A percentile compares a stretch with the other conserved stretches of the same genome.
phyloP scores from a whole-genome alignment of 352 stramenopile genomes.

The Phytopythium kandeliae region DNA sequence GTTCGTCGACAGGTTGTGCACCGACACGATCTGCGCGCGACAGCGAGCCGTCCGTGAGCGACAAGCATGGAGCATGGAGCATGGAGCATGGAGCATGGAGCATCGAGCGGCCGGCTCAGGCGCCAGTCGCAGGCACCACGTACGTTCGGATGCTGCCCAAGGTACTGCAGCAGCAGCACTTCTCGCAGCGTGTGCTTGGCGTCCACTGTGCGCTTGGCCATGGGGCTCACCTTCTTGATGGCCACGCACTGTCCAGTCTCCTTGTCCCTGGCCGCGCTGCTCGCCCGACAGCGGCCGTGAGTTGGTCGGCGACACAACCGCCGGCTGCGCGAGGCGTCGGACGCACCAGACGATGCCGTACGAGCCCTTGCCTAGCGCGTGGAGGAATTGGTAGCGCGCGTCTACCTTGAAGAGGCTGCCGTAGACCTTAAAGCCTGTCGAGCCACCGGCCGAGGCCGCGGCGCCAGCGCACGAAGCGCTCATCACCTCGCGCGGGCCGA shows the following conservation, averaged over 20 bases:
- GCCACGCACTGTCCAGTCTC: slow-evolving; percentile 75
- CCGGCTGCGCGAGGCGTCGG: too few species aligned
- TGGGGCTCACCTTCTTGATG: slow-evolving; percentile 90
- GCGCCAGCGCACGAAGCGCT: background rate
- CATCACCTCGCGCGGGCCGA: background rate
- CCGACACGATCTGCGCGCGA: slow-evolving; percentile 57
- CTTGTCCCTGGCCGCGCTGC: slow-evolving; percentile 68
- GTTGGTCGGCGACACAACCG: too few species aligned
- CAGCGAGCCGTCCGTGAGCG: background rate
- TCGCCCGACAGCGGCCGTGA: background rate
- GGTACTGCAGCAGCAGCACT: slow-evolving; percentile 79
- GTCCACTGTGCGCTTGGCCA: slow-evolving; percentile 74
- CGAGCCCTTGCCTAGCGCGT: slow-evolving; percentile 86
- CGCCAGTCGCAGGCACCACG: background rate
- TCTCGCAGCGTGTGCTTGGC: slow-evolving; percentile 89
- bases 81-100: too few species aligned
- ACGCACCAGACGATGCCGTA: slow-evolving; percentile 88
- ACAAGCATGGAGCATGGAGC: too few species aligned
- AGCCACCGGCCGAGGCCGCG: background rate
- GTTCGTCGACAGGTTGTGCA: slow-evolving; percentile 82
- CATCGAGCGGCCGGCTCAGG: too few species aligned
- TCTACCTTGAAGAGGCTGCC: slow-evolving; percentile 80
- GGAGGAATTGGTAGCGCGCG: slow-evolving; percentile 81
- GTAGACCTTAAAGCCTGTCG: slow-evolving; percentile 67
- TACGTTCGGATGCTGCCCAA: slow-evolving; percentile 86